Evolutionary conservation across 2,329 filamentous ascomycete species (phyloP), one percentile per base, ranked within the genome.

Genomic region (Fusarium sp.): DNA sequence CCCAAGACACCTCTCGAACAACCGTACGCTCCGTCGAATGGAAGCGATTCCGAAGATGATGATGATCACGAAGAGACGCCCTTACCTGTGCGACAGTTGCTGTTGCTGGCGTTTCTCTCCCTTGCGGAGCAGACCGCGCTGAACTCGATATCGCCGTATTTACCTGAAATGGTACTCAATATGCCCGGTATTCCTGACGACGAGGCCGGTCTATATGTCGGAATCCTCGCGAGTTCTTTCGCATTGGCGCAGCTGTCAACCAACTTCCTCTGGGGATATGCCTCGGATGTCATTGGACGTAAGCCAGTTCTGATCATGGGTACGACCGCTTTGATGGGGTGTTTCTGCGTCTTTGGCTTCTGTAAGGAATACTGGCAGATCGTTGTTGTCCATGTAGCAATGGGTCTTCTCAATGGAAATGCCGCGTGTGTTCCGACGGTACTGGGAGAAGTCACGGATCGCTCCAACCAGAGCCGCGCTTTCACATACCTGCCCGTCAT

Each of bases 401-500:
- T 98, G 95, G 96, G 96, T 8, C 81, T 97, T 60, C 90, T 98
- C 58, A 99, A 98, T 81, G 96, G 96, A 59, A 99, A 99, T 78
- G 95, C 96, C 36, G 96, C 94, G 9, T 92, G 98, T 18, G 95
- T 99, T 20, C 96, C 94, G 13, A 98, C 96, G 0, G 97, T 96
- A 55, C 83, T 99, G 55, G 96, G 96, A 45, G 96, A 99, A 82
- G 93, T 99, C 59, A 99, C 96, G 4, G 95, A 98, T 80, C 91
- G 94, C 62, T 96, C 93, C 73, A 99, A 99, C 81, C 96, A 99
- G 86, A 96, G 94, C 79, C 89, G 89, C 60, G 96, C 95, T 0
- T 99, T 99, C 78, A 96, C 94, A 4, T 99, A 98, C 84, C 86
- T 99, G 47, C 96, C 96, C 1, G 93, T 98, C 44, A 92, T 98